These are phyloP conservation scores for Maudiozyma barnettii DNA, from an alignment of 805 yeast species.

Conservation along the genomic window DNA sequence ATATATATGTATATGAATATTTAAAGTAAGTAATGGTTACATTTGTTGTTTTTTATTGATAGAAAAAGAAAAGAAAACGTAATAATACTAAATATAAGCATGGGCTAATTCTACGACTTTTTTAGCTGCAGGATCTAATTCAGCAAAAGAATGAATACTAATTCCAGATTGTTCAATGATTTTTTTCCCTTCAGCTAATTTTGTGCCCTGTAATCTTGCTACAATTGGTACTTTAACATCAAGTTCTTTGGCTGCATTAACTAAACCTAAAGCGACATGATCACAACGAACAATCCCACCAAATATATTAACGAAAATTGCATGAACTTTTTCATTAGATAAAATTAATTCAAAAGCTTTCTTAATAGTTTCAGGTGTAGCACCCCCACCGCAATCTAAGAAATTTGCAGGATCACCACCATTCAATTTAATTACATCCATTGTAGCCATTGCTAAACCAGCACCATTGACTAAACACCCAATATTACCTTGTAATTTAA, in stretches of 20 bases:
- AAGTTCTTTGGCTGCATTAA: conserved; percentile 88
- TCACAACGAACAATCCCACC: conserved; percentile 99
- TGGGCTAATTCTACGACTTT: conserved; percentile 71
- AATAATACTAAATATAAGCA: conserved; percentile 2
- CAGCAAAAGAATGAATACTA: conserved; percentile 83
- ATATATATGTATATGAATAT: neutral
- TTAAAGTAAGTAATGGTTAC: neutral
- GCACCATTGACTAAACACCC: conserved; percentile 99
- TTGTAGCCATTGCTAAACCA: conserved; percentile 99
- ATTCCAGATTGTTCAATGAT: conserved; percentile 82
- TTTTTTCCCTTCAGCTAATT: conserved; percentile 78
- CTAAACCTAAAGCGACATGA: conserved; percentile 94
- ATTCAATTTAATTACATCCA: conserved; percentile 96
- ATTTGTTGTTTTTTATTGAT: too few species aligned
- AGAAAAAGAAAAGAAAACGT: too few species aligned
- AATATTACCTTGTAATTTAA: conserved; percentile 95
- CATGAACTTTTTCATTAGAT: conserved; percentile 79
- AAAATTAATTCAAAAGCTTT: conserved; percentile 91
- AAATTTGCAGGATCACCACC: conserved; percentile 99
- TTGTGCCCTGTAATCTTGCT: conserved; percentile 98
- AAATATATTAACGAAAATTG: conserved; percentile 95
- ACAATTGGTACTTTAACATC: conserved; percentile 89
- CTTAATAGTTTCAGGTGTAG: conserved; percentile 96
- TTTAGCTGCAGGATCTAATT: conserved; percentile 95
- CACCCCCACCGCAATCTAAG: conserved; percentile 99